Base-by-base conservation (phyloP, 192 early-diverging fungal species). In the Coemansia sp. region DNA sequence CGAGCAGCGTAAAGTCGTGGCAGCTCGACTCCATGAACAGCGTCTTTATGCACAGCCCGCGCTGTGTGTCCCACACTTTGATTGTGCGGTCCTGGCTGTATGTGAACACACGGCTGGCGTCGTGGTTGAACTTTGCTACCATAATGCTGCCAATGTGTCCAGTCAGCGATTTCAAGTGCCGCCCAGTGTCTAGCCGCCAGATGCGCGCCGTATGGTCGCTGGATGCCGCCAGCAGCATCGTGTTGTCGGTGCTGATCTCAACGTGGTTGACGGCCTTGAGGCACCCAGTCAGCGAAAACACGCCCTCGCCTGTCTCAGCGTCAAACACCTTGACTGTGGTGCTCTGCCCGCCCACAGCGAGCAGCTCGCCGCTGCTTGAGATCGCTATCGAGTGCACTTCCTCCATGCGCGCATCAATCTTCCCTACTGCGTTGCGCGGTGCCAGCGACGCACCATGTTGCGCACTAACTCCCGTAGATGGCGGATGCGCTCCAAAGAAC, bases 61-160 rank as follows among this genome's bases (percentile, higher is more conserved):
- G 90, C 68, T 84, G 81, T 47, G 94, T 73, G 81, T 98, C 96
- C 95, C 95, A 98, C 5, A 96, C 83, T 78, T 98, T 98, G 32
- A 98, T 85, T 0, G 95, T 96, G 22, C 95, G 82, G 75, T 98
- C 96, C 69, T 98, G 95, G 61, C 94, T 96, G 60, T 93, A 94
- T 5, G 94, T 92, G 23, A 92, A 92, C 62, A 98, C 89, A 39
- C 87, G 86, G 67, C 83, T 85, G 10, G 88, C 84, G 56, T 92
- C 91, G 12, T 85, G 67, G 56, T 83, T 93, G 65, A 98, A 97
- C 67, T 89, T 88, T 1, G 94, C 93, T 3, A 90, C 83, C 66
- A 87, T 92, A 5, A 98, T 94, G 77, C 95, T 93, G 56, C 93
- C 93, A 50, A 95, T 90, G 76, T 98, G 96, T 1, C 96, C 95